Percentiles rank a stretch among this genome's conserved stretches.
These are phyloP conservation scores for Populus trichocarpa DNA, from an alignment of 441 rosid species.

Conservation along the genomic window DNA sequence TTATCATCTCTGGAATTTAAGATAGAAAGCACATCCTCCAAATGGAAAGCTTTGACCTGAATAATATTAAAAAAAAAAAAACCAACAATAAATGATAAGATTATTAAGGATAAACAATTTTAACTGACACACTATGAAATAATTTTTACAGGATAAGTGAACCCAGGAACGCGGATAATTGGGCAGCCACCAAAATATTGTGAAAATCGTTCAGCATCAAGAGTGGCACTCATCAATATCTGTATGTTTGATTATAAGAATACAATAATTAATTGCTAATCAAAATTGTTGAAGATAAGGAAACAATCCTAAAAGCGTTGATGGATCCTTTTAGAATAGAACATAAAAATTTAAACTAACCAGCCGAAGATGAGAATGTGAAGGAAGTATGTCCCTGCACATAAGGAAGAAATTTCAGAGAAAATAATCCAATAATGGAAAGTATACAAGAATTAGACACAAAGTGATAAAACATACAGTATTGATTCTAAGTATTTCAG, in stretches of 20 bases:
- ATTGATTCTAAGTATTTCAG: neutral
- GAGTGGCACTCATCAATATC: constrained; percentile 98
- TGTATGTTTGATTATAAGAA: constrained; percentile 27
- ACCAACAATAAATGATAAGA: constrained; percentile 15
- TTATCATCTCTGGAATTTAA: constrained; percentile 54
- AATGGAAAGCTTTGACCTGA: constrained; percentile 71
- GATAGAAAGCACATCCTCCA: constrained; percentile 85
- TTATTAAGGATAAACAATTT: neutral
- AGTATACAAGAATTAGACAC: neutral
- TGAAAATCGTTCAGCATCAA: constrained; percentile 88
- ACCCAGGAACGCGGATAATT: constrained; percentile 82
- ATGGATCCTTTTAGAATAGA: constrained; percentile 8
- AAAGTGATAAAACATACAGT: neutral
- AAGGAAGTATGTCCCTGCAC: constrained; percentile 93
- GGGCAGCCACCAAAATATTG: constrained; percentile 99
- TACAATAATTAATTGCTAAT: constrained; percentile 3
- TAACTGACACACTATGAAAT: constrained; percentile 8
- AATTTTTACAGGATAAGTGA: constrained; percentile 80
- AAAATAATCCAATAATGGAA: constrained; percentile 11
- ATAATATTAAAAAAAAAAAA: constrained; percentile 18
- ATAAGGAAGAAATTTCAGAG: constrained; percentile 20
- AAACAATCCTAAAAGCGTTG: constrained; percentile 1
- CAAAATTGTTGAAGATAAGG: neutral
- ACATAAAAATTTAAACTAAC: constrained; percentile 45
- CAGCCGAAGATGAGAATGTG: constrained; percentile 81